Evolutionary conservation across 1,284 basidiomycete genomes (phyloP), one percentile per base, ranked within the genome.

Genomic region (Chondrostereum purpureum): DNA sequence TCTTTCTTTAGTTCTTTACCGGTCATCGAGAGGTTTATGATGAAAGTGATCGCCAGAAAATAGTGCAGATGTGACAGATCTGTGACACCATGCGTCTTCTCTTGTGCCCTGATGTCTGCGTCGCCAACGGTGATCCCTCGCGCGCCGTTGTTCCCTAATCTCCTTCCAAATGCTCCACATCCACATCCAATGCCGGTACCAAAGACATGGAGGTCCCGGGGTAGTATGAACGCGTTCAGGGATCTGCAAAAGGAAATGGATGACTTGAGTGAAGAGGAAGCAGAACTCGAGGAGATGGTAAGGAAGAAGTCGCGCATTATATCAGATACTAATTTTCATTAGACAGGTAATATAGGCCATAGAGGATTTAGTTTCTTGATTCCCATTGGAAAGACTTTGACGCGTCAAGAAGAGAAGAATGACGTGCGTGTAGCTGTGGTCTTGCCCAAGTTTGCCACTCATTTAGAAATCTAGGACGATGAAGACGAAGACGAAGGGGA

Each of bases 181-280:
- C 75, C 82, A 0, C 76, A 84, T 49, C 83, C 83, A 2, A 65
- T 70, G 2, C 86, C 86, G 8, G 60, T 80, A 3, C 70, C 78
- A 2, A 66, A 64, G 42, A 64, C 57, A 24, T 67, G 72, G 24
- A 70, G 72, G 36, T 66, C 66, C 3, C 72, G 77, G 51, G 73
- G 71, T 2, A 70, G 75, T 31, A 60, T 88, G 50, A 79, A 79
- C 53, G 69, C 73, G 21, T 66, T 75, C 38, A 75, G 86, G 23
- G 83, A 91, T 59, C 64, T 89, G 34, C 77, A 80, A 53, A 77
- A 78, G 45, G 89, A 92, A 59, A 83, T 88, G 69, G 88, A 88
- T 31, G 88, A 91, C 50, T 66, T 93, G 48, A 90, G 84, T 52
- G 88, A 91, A 48, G 87, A 90, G 58, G 90, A 92, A 58, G 78